phyloP scores from a whole-genome alignment of 225 moss, liverwort and hornwort genomes.

The Marchantia polymorpha region DNA sequence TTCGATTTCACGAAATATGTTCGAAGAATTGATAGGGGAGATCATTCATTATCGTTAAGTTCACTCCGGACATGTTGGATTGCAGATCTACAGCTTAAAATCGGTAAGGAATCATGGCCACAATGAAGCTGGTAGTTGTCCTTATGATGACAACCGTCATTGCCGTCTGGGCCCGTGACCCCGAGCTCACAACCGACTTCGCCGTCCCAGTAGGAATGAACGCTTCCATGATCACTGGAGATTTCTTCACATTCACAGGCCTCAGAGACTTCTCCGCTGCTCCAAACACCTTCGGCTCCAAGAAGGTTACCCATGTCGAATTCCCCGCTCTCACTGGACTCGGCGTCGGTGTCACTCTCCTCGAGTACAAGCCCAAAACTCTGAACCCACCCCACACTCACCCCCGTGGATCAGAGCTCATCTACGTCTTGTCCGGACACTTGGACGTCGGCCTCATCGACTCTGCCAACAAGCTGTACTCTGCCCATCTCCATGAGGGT shows the following conservation, averaged over 20 bases:
- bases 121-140: conserved; percentile 6
- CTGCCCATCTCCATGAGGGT: conserved; percentile 19
- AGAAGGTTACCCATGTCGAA: background rate
- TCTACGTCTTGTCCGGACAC: conserved; percentile 24
- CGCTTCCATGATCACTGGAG: background rate
- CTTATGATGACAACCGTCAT: background rate
- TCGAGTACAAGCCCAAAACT: conserved; percentile 17
- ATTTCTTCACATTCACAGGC: conserved; percentile 19
- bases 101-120: background rate
- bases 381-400: conserved; percentile 36
- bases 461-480: conserved; percentile 25
- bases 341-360: conserved; percentile 18
- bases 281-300: background rate
- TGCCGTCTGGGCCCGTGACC: conserved; percentile 20
- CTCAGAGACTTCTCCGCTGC: background rate
- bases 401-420: conserved; percentile 28
- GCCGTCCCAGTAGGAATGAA: conserved; percentile 19
- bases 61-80: no score
- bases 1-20: no score
- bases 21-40: no score
- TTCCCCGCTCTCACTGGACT: conserved; percentile 21
- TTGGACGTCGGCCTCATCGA: conserved; percentile 26
- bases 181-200: conserved; percentile 26
- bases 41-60: no score
- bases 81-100: no score